Conservation (phyloP, 768 basidiomycete species). For the Leccinum subgranulosum region DNA sequence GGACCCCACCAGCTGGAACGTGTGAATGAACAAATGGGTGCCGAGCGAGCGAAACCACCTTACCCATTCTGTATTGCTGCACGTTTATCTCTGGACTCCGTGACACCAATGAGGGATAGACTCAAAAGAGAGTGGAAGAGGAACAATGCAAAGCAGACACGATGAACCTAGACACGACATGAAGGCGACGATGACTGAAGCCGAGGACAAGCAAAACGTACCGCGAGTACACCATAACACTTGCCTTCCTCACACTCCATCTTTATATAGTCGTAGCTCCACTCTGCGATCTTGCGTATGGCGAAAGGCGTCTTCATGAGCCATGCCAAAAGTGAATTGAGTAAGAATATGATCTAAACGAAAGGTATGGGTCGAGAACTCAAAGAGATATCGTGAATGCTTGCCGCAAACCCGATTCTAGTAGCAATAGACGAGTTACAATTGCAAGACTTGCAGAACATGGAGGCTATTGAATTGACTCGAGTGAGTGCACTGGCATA, state of each 20-base stretch:
- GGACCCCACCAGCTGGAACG: slow-evolving; percentile 93
- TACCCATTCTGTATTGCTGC: slow-evolving; percentile 97
- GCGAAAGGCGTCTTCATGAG: slow-evolving; percentile 90
- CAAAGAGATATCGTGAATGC: slow-evolving; percentile 22
- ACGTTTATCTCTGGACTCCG: slow-evolving; percentile 87
- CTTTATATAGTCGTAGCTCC: slow-evolving; percentile 96
- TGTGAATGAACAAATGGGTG: slow-evolving; percentile 12
- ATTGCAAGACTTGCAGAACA: slow-evolving; percentile 98
- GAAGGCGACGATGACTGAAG: slow-evolving; percentile 2
- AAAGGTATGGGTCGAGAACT: neutral
- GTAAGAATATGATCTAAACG: slow-evolving; percentile 78
- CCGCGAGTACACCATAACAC: slow-evolving; percentile 95
- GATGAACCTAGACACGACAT: slow-evolving; percentile 62
- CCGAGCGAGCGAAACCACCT: slow-evolving; percentile 15
- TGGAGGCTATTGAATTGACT: slow-evolving; percentile 57
- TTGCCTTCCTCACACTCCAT: slow-evolving; percentile 93
- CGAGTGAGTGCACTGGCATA: neutral
- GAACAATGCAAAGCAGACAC: slow-evolving; percentile 92
- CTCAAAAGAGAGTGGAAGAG: slow-evolving; percentile 82
- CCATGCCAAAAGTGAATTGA: slow-evolving; percentile 62
- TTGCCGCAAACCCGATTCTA: slow-evolving; percentile 89
- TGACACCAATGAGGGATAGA: slow-evolving; percentile 76
- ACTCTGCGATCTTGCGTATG: slow-evolving; percentile 83
- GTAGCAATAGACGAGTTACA: slow-evolving; percentile 99
- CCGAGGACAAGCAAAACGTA: slow-evolving; percentile 36